Conservation (phyloP, 2,329 filamentous ascomycete species). For the Xylaria sp. region DNA sequence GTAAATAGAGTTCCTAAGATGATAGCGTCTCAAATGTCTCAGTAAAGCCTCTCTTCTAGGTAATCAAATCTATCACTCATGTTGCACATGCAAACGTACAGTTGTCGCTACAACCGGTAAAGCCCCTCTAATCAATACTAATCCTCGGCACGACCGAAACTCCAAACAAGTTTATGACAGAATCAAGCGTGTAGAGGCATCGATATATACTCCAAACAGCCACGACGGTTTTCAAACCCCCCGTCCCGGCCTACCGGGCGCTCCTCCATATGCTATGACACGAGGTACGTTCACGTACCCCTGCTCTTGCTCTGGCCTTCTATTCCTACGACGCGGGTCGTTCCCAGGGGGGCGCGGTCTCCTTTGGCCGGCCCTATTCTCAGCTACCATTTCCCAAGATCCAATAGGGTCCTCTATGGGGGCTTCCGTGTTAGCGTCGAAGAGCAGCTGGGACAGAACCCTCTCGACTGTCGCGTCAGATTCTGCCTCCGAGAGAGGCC, state of each 20-base stretch:
- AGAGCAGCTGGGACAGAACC: neutral
- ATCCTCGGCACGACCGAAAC: neutral
- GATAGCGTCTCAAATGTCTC: slow-evolving; percentile 8
- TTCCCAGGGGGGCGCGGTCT: too few relatives aligned
- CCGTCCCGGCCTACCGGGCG: too few relatives aligned
- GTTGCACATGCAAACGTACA: neutral
- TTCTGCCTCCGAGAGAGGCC: neutral
- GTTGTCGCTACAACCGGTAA: neutral
- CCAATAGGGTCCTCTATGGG: neutral
- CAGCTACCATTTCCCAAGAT: neutral
- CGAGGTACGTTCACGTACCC: too few relatives aligned
- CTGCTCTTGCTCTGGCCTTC: too few relatives aligned
- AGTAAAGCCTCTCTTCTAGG: neutral
- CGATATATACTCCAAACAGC: too few relatives aligned
- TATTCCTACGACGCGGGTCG: too few relatives aligned
- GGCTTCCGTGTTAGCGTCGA: neutral
- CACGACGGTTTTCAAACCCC: too few relatives aligned
- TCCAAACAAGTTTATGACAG: neutral
- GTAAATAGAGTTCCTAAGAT: neutral
- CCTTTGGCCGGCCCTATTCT: neutral
- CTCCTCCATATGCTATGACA: too few relatives aligned
- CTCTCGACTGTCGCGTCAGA: slow-evolving; percentile 2
- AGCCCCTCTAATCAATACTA: neutral
- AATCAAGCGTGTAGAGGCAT: too few relatives aligned
- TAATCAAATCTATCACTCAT: neutral